Base-by-base conservation (phyloP, 768 basidiomycete genomes). In the Phlebiopsis flavidoalba region DNA sequence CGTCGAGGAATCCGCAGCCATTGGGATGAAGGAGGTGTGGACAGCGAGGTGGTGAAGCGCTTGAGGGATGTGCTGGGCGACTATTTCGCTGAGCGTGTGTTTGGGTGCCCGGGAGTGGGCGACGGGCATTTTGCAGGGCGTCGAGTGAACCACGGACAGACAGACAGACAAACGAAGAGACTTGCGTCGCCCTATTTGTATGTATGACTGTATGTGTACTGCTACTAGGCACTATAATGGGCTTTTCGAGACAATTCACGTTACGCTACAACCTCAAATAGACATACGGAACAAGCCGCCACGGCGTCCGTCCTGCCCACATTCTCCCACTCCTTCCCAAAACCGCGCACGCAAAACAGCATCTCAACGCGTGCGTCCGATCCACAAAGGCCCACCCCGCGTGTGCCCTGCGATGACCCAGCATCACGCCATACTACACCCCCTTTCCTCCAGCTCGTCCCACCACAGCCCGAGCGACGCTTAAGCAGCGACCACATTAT, bases 81-180 rank as follows among this genome's bases (percentile, higher is more conserved):
- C 31, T 81, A 80, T 60, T 89, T 92, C 64, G 81, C 86, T 0
- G 77, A 80, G 50, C 76, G 76, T 49, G 69, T 92, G 17, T 55
- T n/a, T 72, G 37, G 77, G 74, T 35, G 90, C 92, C 69, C 79
- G 80, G 10, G 74, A 74, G 3, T 91, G 90, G 90, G 85, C 87
- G 5, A 70, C 78, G 63, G 82, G 83, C 24, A 78, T 90, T 22
- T 69, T 88, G 46, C 47, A 47, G 21, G 56, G 7, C 19, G 26
- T 24, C 26, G 36, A 26, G 47, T 17, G 26, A 24, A 46, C 31
- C 21, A 14, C 10, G n/a, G n/a, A n/a, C n/a, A n/a, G n/a, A n/a
- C n/a, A n/a, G n/a, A n/a, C n/a, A n/a, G n/a, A n/a, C n/a, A n/a
- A n/a, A n/a, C n/a, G 8, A 17, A 35, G 7, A 4, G 7, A 19